These are phyloP conservation scores for Phyllosticta citrichinensis DNA, from an alignment of 2,329 filamentous ascomycete species.

Conservation along the genomic window DNA sequence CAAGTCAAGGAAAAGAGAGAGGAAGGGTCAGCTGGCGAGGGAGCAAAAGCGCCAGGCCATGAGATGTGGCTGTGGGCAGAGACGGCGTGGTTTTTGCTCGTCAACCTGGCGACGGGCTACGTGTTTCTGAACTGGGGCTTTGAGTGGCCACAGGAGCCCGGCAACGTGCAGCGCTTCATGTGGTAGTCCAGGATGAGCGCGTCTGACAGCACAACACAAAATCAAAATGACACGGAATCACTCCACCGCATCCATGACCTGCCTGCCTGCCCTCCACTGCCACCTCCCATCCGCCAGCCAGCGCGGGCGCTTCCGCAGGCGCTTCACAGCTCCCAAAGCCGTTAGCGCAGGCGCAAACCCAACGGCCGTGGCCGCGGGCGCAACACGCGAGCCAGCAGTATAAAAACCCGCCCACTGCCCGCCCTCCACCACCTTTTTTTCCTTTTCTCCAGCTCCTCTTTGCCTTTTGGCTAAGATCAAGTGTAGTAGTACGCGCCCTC, in stretches of 20 bases:
- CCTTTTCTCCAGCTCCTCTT: not conserved
- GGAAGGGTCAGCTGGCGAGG: not conserved
- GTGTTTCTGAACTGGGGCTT: constrained; percentile 62
- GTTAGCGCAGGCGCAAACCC: too few relatives aligned
- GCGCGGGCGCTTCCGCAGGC: too few relatives aligned
- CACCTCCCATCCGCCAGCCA: too few relatives aligned
- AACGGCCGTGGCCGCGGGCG: too few relatives aligned
- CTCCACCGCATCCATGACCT: too few relatives aligned
- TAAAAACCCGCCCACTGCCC: too few relatives aligned
- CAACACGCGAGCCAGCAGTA: too few relatives aligned
- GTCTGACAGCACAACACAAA: not conserved
- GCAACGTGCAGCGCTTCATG: constrained; percentile 65
- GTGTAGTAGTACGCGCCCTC: not conserved
- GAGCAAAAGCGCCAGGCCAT: constrained; percentile 14
- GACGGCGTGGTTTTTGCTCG: constrained; percentile 55
- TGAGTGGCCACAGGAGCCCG: constrained; percentile 53
- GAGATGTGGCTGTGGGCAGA: constrained; percentile 47
- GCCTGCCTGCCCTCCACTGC: too few relatives aligned
- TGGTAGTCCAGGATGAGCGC: constrained; percentile 43
- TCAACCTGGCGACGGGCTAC: constrained; percentile 59
- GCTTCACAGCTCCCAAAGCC: too few relatives aligned
- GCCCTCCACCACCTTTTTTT: not conserved
- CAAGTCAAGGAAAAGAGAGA: not conserved
- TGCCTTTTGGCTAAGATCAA: not conserved
- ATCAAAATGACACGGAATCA: not conserved